A percentile compares a stretch with the other conserved stretches of the same genome.
phyloP scores from a whole-genome alignment of 768 basidiomycete genomes.

The Gyrodon lividus region DNA sequence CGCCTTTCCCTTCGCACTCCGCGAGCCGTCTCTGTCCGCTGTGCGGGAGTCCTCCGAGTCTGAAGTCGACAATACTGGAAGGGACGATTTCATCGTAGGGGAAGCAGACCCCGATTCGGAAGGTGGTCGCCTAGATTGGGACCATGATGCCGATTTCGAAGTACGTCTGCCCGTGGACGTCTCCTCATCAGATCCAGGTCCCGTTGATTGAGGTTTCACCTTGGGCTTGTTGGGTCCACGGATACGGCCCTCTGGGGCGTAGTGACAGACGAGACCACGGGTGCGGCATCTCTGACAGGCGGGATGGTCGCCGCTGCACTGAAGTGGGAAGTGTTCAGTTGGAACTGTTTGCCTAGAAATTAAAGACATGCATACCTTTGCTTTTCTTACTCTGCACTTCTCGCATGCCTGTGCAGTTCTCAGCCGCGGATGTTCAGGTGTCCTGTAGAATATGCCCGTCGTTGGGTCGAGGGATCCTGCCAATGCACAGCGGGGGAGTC shows the following conservation, averaged over 20 bases:
- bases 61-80: not conserved
- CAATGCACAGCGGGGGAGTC: conserved; percentile 33
- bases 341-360: not conserved
- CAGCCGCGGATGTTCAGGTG: conserved; percentile 61
- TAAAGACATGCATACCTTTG: conserved; percentile 51
- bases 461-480: conserved; percentile 62
- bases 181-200: not conserved
- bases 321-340: not conserved
- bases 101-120: not conserved
- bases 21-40: not conserved
- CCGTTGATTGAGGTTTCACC: not conserved
- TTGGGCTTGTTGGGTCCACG: conserved; percentile 63
- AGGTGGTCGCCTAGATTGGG: no score
- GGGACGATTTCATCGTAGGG: not conserved
- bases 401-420: conserved; percentile 76
- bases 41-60: not conserved
- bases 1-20: not conserved
- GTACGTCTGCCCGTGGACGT: not conserved
- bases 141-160: no score
- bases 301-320: conserved; percentile 76
- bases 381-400: conserved; percentile 70
- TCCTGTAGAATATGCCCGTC: conserved; percentile 66
- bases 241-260: conserved; percentile 63
- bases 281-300: conserved; percentile 62
- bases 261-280: conserved; percentile 61